Conservation (phyloP, 805 yeast genomes). For the Sungouiozyma intestinalis region DNA sequence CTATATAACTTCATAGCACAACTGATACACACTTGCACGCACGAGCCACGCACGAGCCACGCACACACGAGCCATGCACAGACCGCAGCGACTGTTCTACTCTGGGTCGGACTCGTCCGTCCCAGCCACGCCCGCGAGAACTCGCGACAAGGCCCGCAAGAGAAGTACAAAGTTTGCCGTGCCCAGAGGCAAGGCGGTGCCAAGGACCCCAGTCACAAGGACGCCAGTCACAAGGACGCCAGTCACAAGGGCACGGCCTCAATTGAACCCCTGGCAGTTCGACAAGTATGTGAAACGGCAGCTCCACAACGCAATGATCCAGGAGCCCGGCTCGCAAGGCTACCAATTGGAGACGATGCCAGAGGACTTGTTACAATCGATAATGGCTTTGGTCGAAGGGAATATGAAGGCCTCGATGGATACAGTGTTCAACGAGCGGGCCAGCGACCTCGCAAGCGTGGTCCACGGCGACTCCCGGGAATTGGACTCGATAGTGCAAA, state of each 20-base stretch:
- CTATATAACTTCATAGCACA: not conserved
- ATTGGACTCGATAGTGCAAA: constrained; percentile 8
- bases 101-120: not conserved
- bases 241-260: not conserved
- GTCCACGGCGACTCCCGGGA: constrained; percentile 9
- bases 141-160: too few relatives aligned
- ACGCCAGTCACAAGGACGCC: too few relatives aligned
- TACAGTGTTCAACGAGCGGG: constrained; percentile 15
- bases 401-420: constrained; percentile 17
- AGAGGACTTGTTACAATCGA: constrained; percentile 8
- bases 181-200: not conserved
- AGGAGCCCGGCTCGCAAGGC: constrained; percentile 9
- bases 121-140: not conserved
- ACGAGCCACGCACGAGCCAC: not conserved
- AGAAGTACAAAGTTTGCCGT: not conserved
- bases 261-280: constrained; percentile 17
- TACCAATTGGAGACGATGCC: constrained; percentile 20
- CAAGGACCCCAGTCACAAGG: not conserved
- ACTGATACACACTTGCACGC: too few relatives aligned
- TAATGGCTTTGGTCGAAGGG: constrained; percentile 18
- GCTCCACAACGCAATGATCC: constrained; percentile 14
- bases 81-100: not conserved
- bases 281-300: constrained; percentile 12
- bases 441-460: constrained; percentile 11
- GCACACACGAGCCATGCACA: not conserved